Percentiles rank a stretch among this genome's conserved stretches.
These are phyloP conservation scores for Lentinula guzmanii DNA, from an alignment of 768 basidiomycete genomes.

Conservation along the genomic window DNA sequence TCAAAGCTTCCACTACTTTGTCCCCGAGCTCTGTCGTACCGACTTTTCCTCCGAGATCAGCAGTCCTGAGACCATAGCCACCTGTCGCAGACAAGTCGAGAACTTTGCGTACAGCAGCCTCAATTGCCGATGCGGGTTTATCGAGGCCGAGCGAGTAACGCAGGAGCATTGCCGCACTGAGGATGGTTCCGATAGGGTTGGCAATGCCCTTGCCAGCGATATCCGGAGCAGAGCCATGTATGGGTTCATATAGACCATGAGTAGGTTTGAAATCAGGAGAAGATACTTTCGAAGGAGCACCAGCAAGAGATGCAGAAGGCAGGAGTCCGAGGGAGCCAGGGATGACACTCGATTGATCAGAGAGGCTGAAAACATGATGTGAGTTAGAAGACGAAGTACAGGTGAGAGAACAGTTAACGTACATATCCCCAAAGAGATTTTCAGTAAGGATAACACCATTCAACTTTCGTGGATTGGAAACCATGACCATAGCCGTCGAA, in stretches of 20 bases:
- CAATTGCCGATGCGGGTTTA: conserved; percentile 78
- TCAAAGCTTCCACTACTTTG: conserved; percentile 69
- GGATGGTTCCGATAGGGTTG: conserved; percentile 93
- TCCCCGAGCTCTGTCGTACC: conserved; percentile 81
- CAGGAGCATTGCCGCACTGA: conserved; percentile 88
- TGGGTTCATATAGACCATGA: conserved; percentile 92
- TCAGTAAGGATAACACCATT: conserved; percentile 95
- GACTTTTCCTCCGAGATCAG: conserved; percentile 79
- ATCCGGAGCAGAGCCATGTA: conserved; percentile 92
- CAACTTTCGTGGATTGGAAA: conserved; percentile 81
- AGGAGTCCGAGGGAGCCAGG: conserved; percentile 95
- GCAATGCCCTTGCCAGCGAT: conserved; percentile 93
- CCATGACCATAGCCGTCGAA: conserved; percentile 94
- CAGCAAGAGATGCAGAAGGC: conserved; percentile 94
- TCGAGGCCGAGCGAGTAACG: conserved; percentile 93
- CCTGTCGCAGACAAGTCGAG: conserved; percentile 67
- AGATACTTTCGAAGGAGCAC: conserved; percentile 58
- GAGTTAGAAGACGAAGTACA: not conserved
- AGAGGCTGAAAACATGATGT: conserved; percentile 51
- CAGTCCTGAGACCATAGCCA: conserved; percentile 75
- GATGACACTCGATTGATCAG: conserved; percentile 95
- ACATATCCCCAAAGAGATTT: conserved; percentile 98
- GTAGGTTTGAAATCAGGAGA: conserved; percentile 67
- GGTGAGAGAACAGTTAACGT: conserved; percentile 19
- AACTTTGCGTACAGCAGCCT: conserved; percentile 85